phyloP scores from a whole-genome alignment of 805 yeast species.

The Candida vaughaniae region DNA sequence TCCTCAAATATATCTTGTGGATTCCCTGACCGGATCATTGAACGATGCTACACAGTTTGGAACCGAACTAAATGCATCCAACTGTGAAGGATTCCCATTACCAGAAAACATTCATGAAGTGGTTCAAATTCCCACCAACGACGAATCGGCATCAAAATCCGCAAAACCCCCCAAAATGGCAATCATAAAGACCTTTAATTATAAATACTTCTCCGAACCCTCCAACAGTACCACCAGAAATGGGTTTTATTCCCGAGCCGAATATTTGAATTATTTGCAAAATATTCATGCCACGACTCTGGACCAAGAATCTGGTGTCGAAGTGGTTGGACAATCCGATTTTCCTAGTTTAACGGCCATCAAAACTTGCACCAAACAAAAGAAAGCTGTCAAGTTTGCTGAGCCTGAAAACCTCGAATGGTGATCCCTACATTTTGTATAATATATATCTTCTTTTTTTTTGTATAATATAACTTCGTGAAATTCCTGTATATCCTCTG shows the following conservation, averaged over 20 bases:
- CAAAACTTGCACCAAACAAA: no score
- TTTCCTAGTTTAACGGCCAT: no score
- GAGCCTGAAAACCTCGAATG: slow-evolving; percentile 38
- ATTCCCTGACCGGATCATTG: slow-evolving; percentile 57
- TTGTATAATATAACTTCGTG: no score
- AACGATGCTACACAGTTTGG: slow-evolving; percentile 69
- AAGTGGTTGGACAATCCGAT: slow-evolving; percentile 17
- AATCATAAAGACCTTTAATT: slow-evolving; percentile 35
- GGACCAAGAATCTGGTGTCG: slow-evolving; percentile 18
- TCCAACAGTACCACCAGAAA: slow-evolving; percentile 3
- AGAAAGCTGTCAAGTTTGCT: slow-evolving; percentile 25
- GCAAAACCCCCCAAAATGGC: slow-evolving; percentile 33
- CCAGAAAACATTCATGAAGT: slow-evolving; percentile 58
- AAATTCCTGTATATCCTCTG: no score
- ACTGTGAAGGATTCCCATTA: slow-evolving; percentile 59
- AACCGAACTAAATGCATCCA: slow-evolving; percentile 63
- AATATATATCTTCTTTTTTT: no score
- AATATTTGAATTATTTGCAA: slow-evolving; percentile 23
- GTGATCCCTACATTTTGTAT: slow-evolving; percentile 15
- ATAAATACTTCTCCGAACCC: slow-evolving; percentile 10
- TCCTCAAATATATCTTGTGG: slow-evolving; percentile 50
- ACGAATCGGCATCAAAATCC: slow-evolving; percentile 13
- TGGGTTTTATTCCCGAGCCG: slow-evolving; percentile 33
- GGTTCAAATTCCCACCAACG: slow-evolving; percentile 57
- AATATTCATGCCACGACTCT: slow-evolving; percentile 7